A percentile compares a stretch with the other conserved stretches of the same genome.
Evolutionary conservation across 768 basidiomycete genomes (phyloP).

Genomic region (Holtermanniella nyarrowii): DNA sequence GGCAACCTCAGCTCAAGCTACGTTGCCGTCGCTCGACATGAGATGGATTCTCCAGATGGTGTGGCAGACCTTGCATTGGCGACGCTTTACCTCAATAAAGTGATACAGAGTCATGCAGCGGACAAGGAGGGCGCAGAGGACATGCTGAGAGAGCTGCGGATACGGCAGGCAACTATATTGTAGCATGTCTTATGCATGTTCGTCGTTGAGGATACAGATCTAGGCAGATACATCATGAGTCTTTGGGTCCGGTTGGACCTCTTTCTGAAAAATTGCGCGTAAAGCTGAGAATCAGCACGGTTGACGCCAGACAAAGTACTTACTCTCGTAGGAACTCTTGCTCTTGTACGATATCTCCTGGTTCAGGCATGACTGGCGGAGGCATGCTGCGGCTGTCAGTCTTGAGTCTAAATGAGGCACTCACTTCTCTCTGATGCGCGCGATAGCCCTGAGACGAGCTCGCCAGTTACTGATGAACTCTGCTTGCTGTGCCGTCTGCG

Average conservation of each 20-base stretch:
- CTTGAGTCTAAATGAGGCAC: conserved; percentile 6
- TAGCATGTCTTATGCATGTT: not conserved
- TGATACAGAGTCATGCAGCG: conserved; percentile 69
- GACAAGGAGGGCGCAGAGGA: conserved; percentile 67
- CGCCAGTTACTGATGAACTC: conserved; percentile 89
- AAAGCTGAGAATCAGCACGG: not conserved
- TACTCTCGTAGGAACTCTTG: not conserved
- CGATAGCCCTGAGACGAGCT: conserved; percentile 64
- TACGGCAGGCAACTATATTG: conserved; percentile 40
- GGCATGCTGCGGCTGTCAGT: conserved; percentile 8
- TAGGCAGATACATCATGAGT: not conserved
- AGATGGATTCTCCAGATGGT: conserved; percentile 44
- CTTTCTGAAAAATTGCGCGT: not conserved
- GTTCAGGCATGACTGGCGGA: conserved; percentile 10
- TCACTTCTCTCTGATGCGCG: conserved; percentile 46
- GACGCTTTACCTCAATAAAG: conserved; percentile 58
- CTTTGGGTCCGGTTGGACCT: too few species aligned
- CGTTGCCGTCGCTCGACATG: conserved; percentile 70
- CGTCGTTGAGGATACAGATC: not conserved
- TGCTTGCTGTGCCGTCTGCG: conserved; percentile 50
- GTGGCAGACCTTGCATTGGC: conserved; percentile 52
- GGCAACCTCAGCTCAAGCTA: conserved; percentile 76
- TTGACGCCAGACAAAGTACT: not conserved
- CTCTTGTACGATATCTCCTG: not conserved
- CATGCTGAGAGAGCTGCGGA: conserved; percentile 48